phyloP scores from a whole-genome alignment of 352 stramenopile species.

The Pythium coloratum region DNA sequence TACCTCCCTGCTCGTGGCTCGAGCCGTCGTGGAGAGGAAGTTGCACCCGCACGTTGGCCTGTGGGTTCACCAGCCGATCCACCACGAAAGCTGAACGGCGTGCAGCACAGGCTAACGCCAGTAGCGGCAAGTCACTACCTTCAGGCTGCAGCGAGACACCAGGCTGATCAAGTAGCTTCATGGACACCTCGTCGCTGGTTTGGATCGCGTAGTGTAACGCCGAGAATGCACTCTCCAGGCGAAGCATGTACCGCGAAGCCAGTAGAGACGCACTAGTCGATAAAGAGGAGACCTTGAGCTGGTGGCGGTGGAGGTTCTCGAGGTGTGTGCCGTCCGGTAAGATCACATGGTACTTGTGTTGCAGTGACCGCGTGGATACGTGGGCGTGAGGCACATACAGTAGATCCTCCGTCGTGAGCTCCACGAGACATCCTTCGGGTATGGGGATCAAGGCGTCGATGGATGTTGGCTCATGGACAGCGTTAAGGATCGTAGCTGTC shows the following conservation, averaged over 20 bases:
- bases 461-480: slow-evolving; percentile 50
- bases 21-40: slow-evolving; percentile 42
- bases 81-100: slow-evolving; percentile 46
- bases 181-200: slow-evolving; percentile 38
- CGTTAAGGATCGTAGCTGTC: slow-evolving; percentile 35
- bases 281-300: slow-evolving; percentile 27
- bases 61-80: slow-evolving; percentile 38
- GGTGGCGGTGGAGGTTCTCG: slow-evolving; percentile 35
- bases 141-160: slow-evolving; percentile 41
- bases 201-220: slow-evolving; percentile 64
- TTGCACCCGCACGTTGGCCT: slow-evolving; percentile 62
- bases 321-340: slow-evolving; percentile 48
- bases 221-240: slow-evolving; percentile 54
- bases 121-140: slow-evolving; percentile 52
- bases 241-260: slow-evolving; percentile 39
- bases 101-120: slow-evolving; percentile 57
- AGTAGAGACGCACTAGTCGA: background rate
- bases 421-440: slow-evolving; percentile 28
- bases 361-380: slow-evolving; percentile 44
- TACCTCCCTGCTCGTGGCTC: slow-evolving; percentile 17
- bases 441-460: slow-evolving; percentile 53
- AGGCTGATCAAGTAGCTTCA: slow-evolving; percentile 34
- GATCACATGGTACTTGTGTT: slow-evolving; percentile 60
- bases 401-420: slow-evolving; percentile 23
- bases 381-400: slow-evolving; percentile 34